Percentiles rank a stretch among this genome's conserved stretches.
Evolutionary conservation across 176 grass and related monocot genomes (phyloP).

Genomic region (Alopecurus myosuroides): DNA sequence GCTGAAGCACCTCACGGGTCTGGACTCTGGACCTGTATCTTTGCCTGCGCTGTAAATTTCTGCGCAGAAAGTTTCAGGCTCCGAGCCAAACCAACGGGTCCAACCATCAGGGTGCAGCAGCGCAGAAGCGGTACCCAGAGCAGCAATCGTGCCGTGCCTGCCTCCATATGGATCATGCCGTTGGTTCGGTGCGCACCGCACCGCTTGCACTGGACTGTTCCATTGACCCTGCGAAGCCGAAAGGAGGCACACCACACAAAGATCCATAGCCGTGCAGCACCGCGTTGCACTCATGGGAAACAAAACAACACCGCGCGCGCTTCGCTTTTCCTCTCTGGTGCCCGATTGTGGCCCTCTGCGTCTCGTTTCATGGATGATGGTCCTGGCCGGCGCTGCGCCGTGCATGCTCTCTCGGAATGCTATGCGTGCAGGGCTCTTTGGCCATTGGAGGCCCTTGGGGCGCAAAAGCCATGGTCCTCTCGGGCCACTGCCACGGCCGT

Average conservation of each 20-base stretch:
- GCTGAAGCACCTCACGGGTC: neutral
- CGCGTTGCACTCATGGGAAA: neutral
- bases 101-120: neutral
- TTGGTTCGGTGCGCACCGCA: neutral
- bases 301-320: neutral
- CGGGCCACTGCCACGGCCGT: neutral
- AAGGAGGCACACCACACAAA: neutral
- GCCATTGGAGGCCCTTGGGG: neutral
- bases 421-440: neutral
- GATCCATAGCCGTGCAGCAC: neutral
- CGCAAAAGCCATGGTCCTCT: neutral
- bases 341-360: neutral
- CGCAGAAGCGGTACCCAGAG: neutral
- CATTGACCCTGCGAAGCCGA: constrained; percentile 18
- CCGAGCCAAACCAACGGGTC: neutral
- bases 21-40: neutral
- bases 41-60: neutral
- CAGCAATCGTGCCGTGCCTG: neutral
- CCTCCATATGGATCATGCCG: neutral
- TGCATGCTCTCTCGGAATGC: neutral
- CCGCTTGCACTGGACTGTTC: neutral
- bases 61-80: neutral
- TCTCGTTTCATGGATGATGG: neutral
- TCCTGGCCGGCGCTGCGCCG: constrained; percentile 6
- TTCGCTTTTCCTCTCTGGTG: neutral